phyloP scores from a whole-genome alignment of 192 early-diverging fungal species.

The Neocallimastix lanati region DNA sequence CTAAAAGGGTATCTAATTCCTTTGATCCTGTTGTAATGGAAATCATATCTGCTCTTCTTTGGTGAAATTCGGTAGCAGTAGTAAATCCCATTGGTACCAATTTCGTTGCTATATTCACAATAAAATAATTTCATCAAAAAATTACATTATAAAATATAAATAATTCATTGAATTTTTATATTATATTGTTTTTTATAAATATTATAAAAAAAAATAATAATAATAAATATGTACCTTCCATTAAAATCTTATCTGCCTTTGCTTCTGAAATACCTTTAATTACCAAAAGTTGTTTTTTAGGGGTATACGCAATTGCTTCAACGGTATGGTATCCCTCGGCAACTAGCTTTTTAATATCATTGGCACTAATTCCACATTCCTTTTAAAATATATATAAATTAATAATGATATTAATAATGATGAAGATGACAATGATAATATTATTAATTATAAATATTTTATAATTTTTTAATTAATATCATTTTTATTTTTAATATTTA shows the following conservation, averaged over 20 bases:
- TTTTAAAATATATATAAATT: background rate
- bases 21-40: slow-evolving; percentile 76
- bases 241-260: slow-evolving; percentile 85
- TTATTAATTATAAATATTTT: too few species aligned
- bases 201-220: background rate
- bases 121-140: too few species aligned
- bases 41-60: slow-evolving; percentile 58
- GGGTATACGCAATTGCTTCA: slow-evolving; percentile 83
- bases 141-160: too few species aligned
- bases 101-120: slow-evolving; percentile 82
- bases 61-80: slow-evolving; percentile 79
- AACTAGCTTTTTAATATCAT: slow-evolving; percentile 66
- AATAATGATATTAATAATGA: too few species aligned
- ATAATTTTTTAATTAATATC: too few species aligned
- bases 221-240: slow-evolving; percentile 38
- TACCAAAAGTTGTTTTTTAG: slow-evolving; percentile 60
- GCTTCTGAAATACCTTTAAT: slow-evolving; percentile 92
- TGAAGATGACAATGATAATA: too few species aligned
- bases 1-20: slow-evolving; percentile 78
- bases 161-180: too few species aligned
- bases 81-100: slow-evolving; percentile 89
- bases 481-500: too few species aligned
- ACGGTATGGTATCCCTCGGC: slow-evolving; percentile 79
- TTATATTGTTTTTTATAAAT: too few species aligned
- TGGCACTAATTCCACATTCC: slow-evolving; percentile 32